Base-by-base conservation (phyloP, 2,329 filamentous ascomycete species). In the Rhynchosporium graminicola region DNA sequence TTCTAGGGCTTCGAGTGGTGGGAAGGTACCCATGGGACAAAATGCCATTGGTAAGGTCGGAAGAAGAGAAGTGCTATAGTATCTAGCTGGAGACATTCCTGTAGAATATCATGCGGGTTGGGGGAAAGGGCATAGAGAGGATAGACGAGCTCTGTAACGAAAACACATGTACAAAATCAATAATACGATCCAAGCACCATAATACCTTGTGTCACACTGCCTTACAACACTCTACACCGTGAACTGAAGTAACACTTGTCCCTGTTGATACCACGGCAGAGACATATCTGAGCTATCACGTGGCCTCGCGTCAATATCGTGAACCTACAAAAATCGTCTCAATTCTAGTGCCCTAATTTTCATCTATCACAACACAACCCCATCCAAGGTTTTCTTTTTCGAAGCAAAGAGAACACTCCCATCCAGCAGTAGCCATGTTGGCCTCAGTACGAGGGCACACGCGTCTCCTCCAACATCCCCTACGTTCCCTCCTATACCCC, bases 1-100 rank as follows among this genome's bases (percentile, higher is more conserved):
- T 61, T 81, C 81, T 69, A 67, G 67, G 47, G 62, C 66, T 51
- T 67, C 72, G 31, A 63, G 57, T 38, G 69, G 71, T 61, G 68
- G 67, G 20, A 70, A 65, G 59, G 67, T 70, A n/a, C 73, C 72
- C 36, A 70, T 72, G 63, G 15, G 38, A 4, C 38, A 61, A 26
- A 57, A 42, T 4, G 28, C 29, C 13, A 42, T n/a, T 48, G 26
- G n/a, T 38, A 40, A 40, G 20, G 28, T 10, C 5, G 28, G 31
- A 28, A 29, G 9, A 45, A 29, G 8, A 43, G 10, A 36, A 63
- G 28, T 28, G 42, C 13, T n/a, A 43, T 63, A 46, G 40, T 28
- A 58, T 58, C 26, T 4, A 38, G 10, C 9, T 40, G 15, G 29
- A 33, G 20, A 29, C n/a, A 2, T 40, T 28, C 20, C 31, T 45